A percentile compares a stretch with the other conserved stretches of the same genome.
Conservation (phyloP, 2,329 filamentous ascomycete species). For the Simplicillium sp. region DNA sequence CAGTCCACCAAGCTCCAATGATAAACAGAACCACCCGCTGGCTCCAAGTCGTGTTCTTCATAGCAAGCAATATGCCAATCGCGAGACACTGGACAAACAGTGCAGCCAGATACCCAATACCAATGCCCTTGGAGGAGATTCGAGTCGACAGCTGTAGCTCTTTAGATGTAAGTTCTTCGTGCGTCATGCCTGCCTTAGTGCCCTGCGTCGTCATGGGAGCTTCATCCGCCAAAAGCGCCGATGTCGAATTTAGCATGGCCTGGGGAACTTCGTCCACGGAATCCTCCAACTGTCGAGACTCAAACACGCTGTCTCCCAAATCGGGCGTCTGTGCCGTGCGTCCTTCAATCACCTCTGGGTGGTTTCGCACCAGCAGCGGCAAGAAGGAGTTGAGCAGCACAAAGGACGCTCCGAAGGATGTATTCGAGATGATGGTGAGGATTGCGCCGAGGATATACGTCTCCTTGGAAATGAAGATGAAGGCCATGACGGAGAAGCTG, state of each 20-base stretch:
- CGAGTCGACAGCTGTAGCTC: slow-evolving; percentile 78
- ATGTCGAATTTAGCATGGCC: slow-evolving; percentile 29
- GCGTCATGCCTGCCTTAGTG: slow-evolving; percentile 28
- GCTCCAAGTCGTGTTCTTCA: slow-evolving; percentile 73
- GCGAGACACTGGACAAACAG: slow-evolving; percentile 75
- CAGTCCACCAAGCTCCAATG: slow-evolving; percentile 85
- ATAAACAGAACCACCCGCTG: slow-evolving; percentile 79
- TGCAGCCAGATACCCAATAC: slow-evolving; percentile 84
- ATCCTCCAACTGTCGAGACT: slow-evolving; percentile 24
- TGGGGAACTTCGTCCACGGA: slow-evolving; percentile 19
- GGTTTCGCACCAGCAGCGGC: slow-evolving; percentile 80
- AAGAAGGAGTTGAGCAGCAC: slow-evolving; percentile 93
- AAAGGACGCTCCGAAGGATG: slow-evolving; percentile 89
- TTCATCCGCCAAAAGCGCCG: slow-evolving; percentile 33
- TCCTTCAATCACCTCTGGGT: slow-evolving; percentile 44
- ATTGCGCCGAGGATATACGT: slow-evolving; percentile 75
- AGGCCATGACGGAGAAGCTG: slow-evolving; percentile 77
- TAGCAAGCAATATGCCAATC: slow-evolving; percentile 64
- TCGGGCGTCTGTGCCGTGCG: slow-evolving; percentile 18
- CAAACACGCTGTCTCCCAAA: slow-evolving; percentile 18
- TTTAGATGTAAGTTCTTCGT: slow-evolving; percentile 44
- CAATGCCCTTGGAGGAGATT: slow-evolving; percentile 87
- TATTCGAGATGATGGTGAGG: slow-evolving; percentile 84
- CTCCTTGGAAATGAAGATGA: slow-evolving; percentile 65
- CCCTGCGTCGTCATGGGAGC: slow-evolving; percentile 12